phyloP scores from a whole-genome alignment of 768 basidiomycete genomes.

The Peribolospora baueri region DNA sequence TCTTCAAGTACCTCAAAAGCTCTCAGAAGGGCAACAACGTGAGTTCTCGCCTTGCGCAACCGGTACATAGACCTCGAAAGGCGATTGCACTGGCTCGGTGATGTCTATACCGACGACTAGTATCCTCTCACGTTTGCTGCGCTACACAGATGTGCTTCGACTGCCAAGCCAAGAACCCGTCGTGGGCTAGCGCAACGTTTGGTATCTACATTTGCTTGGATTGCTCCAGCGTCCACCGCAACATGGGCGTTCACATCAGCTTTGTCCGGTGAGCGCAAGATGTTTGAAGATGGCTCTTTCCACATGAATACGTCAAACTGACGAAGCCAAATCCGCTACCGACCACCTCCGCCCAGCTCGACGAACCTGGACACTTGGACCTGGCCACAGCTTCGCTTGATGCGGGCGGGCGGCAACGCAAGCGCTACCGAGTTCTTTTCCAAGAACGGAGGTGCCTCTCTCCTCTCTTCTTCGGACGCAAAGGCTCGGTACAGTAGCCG shows the following conservation, averaged over 20 bases:
- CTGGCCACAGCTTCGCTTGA: slow-evolving; percentile 62
- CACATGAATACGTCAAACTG: not conserved
- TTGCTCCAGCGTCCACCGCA: slow-evolving; percentile 81
- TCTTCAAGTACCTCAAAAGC: slow-evolving; percentile 2
- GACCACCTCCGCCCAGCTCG: slow-evolving; percentile 32
- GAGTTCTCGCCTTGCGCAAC: not conserved
- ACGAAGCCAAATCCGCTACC: not conserved
- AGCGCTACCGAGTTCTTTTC: slow-evolving; percentile 69
- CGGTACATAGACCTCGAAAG: not conserved
- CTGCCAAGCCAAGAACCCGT: slow-evolving; percentile 80
- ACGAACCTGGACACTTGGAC: slow-evolving; percentile 95
- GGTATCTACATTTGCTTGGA: slow-evolving; percentile 95
- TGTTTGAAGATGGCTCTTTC: not conserved
- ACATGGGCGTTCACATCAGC: slow-evolving; percentile 92
- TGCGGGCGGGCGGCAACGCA: slow-evolving; percentile 89
- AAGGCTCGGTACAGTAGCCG: slow-evolving; percentile 76
- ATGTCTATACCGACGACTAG: not conserved
- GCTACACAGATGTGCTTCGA: slow-evolving; percentile 54
- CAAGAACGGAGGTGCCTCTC: slow-evolving; percentile 37
- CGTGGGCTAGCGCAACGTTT: slow-evolving; percentile 90
- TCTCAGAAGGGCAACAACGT: slow-evolving; percentile 2
- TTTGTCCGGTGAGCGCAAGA: slow-evolving; percentile 55
- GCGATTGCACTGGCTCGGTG: not conserved
- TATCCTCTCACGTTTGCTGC: not conserved
- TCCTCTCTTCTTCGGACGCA: slow-evolving; percentile 28